phyloP scores from a whole-genome alignment of 257 asterid species.

The Solanum habrochaites region DNA sequence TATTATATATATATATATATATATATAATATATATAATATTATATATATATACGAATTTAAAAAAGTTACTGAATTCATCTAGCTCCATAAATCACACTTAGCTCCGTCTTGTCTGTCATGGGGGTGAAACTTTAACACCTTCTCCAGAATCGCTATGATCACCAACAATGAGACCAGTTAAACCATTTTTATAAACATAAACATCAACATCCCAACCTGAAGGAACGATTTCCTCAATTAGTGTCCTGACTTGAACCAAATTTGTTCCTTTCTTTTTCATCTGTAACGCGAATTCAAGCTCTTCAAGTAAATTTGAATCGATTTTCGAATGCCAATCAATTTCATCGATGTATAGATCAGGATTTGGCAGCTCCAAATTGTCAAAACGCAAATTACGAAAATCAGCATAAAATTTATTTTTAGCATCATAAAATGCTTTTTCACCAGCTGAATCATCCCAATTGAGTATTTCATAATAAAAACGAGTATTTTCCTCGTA shows the following conservation, averaged over 20 bases:
- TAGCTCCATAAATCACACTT: no score
- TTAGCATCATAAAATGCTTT: conserved; percentile 9
- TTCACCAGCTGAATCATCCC: conserved; percentile 11
- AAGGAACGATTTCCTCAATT: conserved; percentile 10
- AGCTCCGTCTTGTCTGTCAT: background rate
- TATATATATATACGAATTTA: no score
- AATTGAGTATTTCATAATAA: background rate
- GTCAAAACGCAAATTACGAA: background rate
- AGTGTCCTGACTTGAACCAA: background rate
- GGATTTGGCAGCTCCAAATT: background rate
- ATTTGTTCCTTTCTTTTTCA: background rate
- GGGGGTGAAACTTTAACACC: background rate
- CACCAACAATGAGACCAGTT: background rate
- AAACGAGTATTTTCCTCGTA: background rate
- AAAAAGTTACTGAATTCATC: no score
- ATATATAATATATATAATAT: no score
- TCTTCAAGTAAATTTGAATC: background rate
- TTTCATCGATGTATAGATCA: conserved; percentile 7
- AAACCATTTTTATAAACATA: background rate
- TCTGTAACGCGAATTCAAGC: background rate
- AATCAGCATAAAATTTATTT: background rate
- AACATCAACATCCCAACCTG: background rate
- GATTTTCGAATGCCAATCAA: background rate
- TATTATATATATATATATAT: no score
- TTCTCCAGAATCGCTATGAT: background rate